Base-by-base conservation (phyloP, 2,329 filamentous ascomycete genomes). In the Microcyclospora pomicola region DNA sequence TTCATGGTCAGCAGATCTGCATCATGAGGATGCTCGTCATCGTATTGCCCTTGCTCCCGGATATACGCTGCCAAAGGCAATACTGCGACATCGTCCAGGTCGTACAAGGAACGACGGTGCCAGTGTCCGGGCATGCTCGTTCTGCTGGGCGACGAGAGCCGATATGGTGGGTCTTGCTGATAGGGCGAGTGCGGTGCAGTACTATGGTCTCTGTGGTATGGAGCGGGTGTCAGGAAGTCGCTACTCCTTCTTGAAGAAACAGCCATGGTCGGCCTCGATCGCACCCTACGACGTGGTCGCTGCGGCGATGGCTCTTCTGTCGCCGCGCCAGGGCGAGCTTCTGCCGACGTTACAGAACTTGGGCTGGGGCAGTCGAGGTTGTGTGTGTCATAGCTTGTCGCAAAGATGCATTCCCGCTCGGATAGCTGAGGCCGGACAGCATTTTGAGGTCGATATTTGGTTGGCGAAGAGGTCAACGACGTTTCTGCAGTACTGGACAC, bases 371-470 rank as follows among this genome's bases (percentile, higher is more conserved):
- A 54, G 46, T 67, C 65, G 50, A 61, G 68, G 44, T 69, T 67
- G 38, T 67, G 65, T 42, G 64, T 62, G 1, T 69, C 58, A 54
- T 77, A 77, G 46, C 73, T 72, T 27, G 73, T 76, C 37, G 73
- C 72, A 51, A 76, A 77, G 53, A 77, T 77, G 56, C 68, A 73
- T 55, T 77, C 73, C 49, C 73, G 61, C 56, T 77, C 73, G 16
- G 71, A 73, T 45, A 77, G 61, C 58, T 72, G 72, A 34, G 72
- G 71, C 24, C 51, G 54, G 43, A 62, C 58, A 33, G 45, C 54
- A 58, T 58, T 41, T 31, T 53, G 50, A 15, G 19, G 49, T 15
- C 7, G 43, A 16, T 3, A 15, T 13, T 9, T 15, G 11, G 30
- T 14, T 6, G 31, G 32, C 15, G 30, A 15, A 2, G 35, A 30